Percentiles rank a stretch among this genome's conserved stretches.
Evolutionary conservation across 2,329 filamentous ascomycete genomes (phyloP).

Genomic region (Stachybotrys chartarum): DNA sequence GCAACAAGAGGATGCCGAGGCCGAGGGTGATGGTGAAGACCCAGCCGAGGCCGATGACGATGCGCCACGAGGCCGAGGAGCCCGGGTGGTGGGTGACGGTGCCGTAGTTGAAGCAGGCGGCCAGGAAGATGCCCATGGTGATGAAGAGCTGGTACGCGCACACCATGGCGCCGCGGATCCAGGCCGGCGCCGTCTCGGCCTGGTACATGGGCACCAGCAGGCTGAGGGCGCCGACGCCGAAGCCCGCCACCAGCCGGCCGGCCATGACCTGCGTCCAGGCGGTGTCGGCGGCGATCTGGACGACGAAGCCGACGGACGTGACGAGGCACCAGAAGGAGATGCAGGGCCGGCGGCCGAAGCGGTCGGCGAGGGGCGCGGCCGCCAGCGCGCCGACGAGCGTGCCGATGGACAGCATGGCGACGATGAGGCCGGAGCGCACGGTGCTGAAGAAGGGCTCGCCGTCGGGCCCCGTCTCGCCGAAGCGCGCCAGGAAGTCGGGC

Average conservation of each 20-base stretch:
- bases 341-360: constrained; percentile 53
- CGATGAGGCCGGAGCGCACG: constrained; percentile 51
- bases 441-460: constrained; percentile 39
- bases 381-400: constrained; percentile 53
- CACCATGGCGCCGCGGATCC: constrained; percentile 59
- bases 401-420: constrained; percentile 51
- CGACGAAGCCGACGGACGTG: constrained; percentile 58
- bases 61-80: constrained; percentile 50
- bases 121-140: constrained; percentile 59
- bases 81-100: constrained; percentile 38
- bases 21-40: constrained; percentile 42
- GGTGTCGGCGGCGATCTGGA: constrained; percentile 50
- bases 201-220: constrained; percentile 67
- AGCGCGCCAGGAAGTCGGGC: constrained; percentile 46
- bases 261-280: constrained; percentile 61
- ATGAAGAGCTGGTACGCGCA: constrained; percentile 66
- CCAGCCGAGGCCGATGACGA: constrained; percentile 49
- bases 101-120: constrained; percentile 55
- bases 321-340: constrained; percentile 56
- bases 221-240: constrained; percentile 60
- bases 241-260: constrained; percentile 57
- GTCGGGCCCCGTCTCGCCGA: constrained; percentile 33
- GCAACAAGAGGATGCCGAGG: constrained; percentile 40
- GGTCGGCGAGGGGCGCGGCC: constrained; percentile 58
- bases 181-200: constrained; percentile 60